Evolutionary conservation across 1,284 basidiomycete species (phyloP).

Genomic region (Exobasidium rhododendri): DNA sequence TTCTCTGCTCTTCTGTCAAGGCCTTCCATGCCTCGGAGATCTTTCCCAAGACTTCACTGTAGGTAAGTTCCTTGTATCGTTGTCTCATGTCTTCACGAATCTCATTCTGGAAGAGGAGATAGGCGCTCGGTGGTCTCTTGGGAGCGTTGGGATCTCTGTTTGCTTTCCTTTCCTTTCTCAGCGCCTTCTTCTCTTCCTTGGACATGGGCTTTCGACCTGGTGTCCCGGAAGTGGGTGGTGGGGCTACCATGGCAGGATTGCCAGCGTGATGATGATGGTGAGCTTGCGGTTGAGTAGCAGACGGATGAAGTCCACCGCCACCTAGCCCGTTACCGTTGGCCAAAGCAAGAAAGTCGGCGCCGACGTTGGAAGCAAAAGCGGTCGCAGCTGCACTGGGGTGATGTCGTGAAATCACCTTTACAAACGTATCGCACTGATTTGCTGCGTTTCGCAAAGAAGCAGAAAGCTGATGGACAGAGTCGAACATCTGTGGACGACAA

Average conservation of each 20-base stretch:
- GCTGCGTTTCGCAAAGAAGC: conserved; percentile 35
- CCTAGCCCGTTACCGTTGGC: conserved; percentile 31
- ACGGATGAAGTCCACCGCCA: neutral
- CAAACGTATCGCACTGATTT: conserved; percentile 35
- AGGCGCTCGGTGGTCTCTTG: conserved; percentile 47
- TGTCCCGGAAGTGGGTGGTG: conserved; percentile 19
- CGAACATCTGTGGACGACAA: conserved; percentile 28
- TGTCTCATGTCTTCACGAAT: conserved; percentile 43
- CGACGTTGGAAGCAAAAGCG: conserved; percentile 11
- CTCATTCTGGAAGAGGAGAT: conserved; percentile 50
- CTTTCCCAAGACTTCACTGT: conserved; percentile 42
- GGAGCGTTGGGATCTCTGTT: conserved; percentile 44
- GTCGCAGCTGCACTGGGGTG: conserved; percentile 35
- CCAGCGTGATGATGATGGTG: neutral
- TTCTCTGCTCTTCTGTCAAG: conserved; percentile 38
- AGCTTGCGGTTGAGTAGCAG: conserved; percentile 25
- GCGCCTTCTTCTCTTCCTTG: conserved; percentile 28
- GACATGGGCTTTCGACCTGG: conserved; percentile 22
- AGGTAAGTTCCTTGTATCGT: conserved; percentile 37
- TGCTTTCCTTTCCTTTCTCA: conserved; percentile 38
- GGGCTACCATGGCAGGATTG: neutral
- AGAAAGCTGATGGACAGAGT: conserved; percentile 34
- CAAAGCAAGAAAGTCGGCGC: conserved; percentile 23
- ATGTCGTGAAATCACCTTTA: conserved; percentile 33
- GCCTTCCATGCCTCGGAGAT: conserved; percentile 44